Evolutionary conservation across 352 stramenopile species (phyloP).

Genomic region (Phytophthora rubi): DNA sequence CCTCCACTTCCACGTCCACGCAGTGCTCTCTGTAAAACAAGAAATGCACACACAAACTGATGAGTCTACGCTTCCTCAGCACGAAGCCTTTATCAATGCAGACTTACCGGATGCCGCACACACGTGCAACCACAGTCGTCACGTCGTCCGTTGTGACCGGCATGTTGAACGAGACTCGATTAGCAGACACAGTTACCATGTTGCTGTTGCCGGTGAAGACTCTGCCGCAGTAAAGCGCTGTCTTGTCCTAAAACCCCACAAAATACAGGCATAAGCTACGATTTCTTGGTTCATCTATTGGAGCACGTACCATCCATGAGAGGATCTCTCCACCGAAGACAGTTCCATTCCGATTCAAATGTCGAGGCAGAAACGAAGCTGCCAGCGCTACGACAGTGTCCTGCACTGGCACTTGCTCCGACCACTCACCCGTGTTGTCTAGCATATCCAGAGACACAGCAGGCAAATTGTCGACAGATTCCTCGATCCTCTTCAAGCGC

Average conservation of each 20-base stretch:
- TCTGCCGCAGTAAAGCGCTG: slow-evolving; percentile 58
- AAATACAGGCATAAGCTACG: background rate
- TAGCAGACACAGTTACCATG: slow-evolving; percentile 61
- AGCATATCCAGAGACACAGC: slow-evolving; percentile 28
- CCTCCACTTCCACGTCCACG: slow-evolving; percentile 35
- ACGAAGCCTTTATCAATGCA: background rate
- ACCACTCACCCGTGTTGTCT: slow-evolving; percentile 2
- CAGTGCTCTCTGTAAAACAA: slow-evolving; percentile 29
- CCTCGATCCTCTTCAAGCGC: slow-evolving; percentile 34
- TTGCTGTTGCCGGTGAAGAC: slow-evolving; percentile 64
- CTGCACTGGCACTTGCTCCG: slow-evolving; percentile 21
- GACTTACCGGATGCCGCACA: slow-evolving; percentile 53
- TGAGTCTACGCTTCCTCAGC: background rate
- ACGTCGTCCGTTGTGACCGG: slow-evolving; percentile 50
- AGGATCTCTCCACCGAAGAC: slow-evolving; percentile 63
- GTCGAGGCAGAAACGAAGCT: slow-evolving; percentile 55
- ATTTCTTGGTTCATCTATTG: background rate
- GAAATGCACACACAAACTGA: background rate
- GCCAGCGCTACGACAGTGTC: slow-evolving; percentile 58
- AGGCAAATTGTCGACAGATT: slow-evolving; percentile 33
- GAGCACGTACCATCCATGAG: slow-evolving; percentile 44
- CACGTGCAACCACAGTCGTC: slow-evolving; percentile 51
- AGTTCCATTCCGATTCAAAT: slow-evolving; percentile 61
- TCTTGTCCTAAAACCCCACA: slow-evolving; percentile 43
- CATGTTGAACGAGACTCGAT: slow-evolving; percentile 55